Evolutionary conservation across 345 rosid genomes (phyloP).

Genomic region (Gossypium ekmanianum): DNA sequence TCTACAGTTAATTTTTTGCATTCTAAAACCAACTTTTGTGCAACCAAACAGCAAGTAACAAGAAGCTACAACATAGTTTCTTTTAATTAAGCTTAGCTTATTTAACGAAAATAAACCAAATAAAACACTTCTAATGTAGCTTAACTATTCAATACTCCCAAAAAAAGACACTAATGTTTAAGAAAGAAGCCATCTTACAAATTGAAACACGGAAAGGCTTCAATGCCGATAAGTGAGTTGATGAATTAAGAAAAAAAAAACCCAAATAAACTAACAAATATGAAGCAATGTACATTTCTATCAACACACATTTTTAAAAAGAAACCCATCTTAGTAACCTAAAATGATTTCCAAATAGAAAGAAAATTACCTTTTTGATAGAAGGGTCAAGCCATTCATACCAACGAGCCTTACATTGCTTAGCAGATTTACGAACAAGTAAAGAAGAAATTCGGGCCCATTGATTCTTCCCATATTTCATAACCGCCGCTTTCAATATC

Average conservation of each 20-base stretch:
- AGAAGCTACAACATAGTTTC: neutral
- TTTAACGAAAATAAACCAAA: neutral
- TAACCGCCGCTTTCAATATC: constrained; percentile 94
- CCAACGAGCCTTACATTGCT: constrained; percentile 99
- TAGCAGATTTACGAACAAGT: constrained; percentile 96
- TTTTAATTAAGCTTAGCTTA: neutral
- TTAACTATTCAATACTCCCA: neutral
- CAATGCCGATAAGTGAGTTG: neutral
- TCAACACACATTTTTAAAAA: neutral
- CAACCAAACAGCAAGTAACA: constrained; percentile 1
- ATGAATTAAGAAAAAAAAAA: neutral
- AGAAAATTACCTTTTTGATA: constrained; percentile 65
- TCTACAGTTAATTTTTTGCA: neutral
- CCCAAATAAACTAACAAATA: neutral
- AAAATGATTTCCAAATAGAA: neutral
- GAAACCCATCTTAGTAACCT: neutral
- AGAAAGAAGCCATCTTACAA: neutral
- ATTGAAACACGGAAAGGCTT: neutral
- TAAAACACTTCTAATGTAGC: neutral
- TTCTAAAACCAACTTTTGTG: neutral
- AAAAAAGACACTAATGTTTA: neutral
- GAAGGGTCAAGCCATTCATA: constrained; percentile 99
- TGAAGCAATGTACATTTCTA: constrained; percentile 1
- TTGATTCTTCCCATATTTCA: constrained; percentile 98
- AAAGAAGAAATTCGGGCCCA: constrained; percentile 99